These are phyloP conservation scores for Yamagishiella unicocca DNA, from an alignment of 139 green algal species.

Conservation along the genomic window DNA sequence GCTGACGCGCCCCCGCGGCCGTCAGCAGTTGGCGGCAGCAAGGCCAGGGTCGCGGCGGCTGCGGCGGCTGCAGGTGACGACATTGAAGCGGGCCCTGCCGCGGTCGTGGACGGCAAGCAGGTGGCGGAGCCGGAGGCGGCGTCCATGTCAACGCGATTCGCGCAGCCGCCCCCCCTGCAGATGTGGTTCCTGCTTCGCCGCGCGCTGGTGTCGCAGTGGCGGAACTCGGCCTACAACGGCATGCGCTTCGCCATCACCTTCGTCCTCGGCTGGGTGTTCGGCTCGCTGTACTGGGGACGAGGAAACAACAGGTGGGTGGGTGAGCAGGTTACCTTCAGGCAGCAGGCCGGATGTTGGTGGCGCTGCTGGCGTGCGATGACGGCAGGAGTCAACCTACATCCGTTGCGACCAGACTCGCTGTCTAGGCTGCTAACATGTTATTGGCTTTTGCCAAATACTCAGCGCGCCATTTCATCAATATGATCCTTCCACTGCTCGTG, in stretches of 20 bases:
- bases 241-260: constrained; percentile 13
- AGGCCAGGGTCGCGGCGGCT: neutral
- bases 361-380: too few species aligned
- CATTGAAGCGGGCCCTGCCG: neutral
- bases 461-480: neutral
- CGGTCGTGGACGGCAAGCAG: neutral
- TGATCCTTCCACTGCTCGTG: too few species aligned
- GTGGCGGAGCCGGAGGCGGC: neutral
- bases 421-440: too few species aligned
- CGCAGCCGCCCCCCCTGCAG: constrained; percentile 1
- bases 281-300: constrained; percentile 19
- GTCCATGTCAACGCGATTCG: neutral
- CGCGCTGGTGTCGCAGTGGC: constrained; percentile 16
- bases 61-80: neutral
- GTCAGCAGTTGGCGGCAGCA: neutral
- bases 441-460: neutral
- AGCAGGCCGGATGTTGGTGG: neutral
- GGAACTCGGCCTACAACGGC: constrained; percentile 29
- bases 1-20: neutral
- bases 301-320: constrained; percentile 13
- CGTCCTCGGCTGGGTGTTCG: neutral
- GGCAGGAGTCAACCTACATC: too few species aligned
- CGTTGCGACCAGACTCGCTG: too few species aligned
- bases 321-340: neutral
- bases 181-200: constrained; percentile 34